Conservation (phyloP, 345 rosid species). For the Eucalyptus leucophloia region DNA sequence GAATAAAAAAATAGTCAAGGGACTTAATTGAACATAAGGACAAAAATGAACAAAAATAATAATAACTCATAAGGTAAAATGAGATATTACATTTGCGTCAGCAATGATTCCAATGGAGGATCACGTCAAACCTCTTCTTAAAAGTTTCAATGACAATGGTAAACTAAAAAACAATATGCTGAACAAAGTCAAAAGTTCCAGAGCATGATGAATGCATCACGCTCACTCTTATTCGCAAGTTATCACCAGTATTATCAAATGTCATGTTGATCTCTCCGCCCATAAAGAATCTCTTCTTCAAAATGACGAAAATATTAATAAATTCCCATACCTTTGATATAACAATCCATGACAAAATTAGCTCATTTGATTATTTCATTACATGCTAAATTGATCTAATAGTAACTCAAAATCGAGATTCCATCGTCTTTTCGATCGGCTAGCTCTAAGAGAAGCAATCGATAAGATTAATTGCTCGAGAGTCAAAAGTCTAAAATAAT, state of each 20-base stretch:
- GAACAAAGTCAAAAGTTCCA: background rate
- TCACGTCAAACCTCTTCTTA: background rate
- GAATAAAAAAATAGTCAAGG: background rate
- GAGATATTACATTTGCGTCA: background rate
- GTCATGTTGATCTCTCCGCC: background rate
- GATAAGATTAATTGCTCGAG: fast-evolving
- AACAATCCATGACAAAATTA: background rate
- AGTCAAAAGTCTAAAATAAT: fast-evolving
- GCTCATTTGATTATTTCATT: fast-evolving
- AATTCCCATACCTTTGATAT: background rate
- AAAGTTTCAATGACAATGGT: background rate
- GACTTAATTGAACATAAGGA: background rate
- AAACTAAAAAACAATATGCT: background rate
- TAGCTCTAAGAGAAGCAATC: fast-evolving
- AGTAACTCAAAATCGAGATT: fast-evolving
- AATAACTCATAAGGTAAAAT: background rate
- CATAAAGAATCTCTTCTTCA: background rate
- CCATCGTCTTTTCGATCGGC: fast-evolving
- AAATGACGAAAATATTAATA: background rate
- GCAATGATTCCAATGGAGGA: background rate
- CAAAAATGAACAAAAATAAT: background rate
- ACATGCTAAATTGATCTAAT: background rate
- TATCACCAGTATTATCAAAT: background rate
- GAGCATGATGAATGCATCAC: background rate
- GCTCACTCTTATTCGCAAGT: background rate